Evolutionary conservation across 129 eudicot species (phyloP).

Genomic region (Solidago caesia): DNA sequence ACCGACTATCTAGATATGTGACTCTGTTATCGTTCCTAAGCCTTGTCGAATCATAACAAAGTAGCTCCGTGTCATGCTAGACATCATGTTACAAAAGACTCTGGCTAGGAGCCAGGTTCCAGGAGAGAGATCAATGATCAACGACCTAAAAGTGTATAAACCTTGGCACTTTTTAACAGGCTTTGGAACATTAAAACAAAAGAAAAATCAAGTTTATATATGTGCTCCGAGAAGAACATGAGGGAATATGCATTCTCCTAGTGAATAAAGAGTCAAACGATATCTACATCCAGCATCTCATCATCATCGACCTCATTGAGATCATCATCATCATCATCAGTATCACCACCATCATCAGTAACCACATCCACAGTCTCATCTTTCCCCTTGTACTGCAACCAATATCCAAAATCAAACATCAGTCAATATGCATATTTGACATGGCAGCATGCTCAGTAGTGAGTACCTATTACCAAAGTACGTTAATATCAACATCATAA

Average conservation of each 20-base stretch:
- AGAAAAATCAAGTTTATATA: background rate
- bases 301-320: slow-evolving; percentile 19
- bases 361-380: slow-evolving; percentile 33
- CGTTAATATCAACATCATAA: background rate
- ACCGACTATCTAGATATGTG: too few relatives aligned
- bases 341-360: slow-evolving; percentile 17
- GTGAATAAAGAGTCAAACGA: slow-evolving; percentile 19
- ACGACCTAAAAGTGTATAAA: slow-evolving; percentile 14
- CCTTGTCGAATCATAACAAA: too few relatives aligned
- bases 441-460: background rate
- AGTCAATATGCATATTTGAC: background rate
- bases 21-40: too few relatives aligned
- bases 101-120: background rate
- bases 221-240: slow-evolving; percentile 16
- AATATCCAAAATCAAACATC: slow-evolving; percentile 10
- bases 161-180: background rate
- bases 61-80: background rate
- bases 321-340: background rate
- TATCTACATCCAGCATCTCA: slow-evolving; percentile 43
- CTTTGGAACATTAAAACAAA: slow-evolving; percentile 1
- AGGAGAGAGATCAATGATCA: background rate
- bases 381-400: slow-evolving; percentile 35
- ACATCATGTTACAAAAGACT: background rate
- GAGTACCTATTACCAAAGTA: background rate
- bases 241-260: slow-evolving; percentile 3